Base-by-base conservation (phyloP, 164 flowering plant genomes). In the Magnolia officinalis region DNA sequence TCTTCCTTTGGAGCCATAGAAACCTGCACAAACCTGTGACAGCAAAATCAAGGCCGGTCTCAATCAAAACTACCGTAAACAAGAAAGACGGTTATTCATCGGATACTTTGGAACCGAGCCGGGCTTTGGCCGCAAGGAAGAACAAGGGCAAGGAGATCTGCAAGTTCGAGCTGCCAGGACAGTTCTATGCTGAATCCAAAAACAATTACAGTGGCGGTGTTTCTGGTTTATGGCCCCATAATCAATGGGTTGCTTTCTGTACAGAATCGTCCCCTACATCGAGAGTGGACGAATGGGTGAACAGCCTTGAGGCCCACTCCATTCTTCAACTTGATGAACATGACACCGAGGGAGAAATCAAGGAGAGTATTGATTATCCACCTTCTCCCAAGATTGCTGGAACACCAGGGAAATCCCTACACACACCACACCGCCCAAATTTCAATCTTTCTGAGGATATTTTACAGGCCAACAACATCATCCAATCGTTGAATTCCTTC, bases 1-100 rank as follows among this genome's bases (percentile, higher is more conserved):
- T 95, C 79, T 93, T 95, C 83, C 90, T 93, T 18, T 93, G 97
- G 98, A 93, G 97, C 83, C 98, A 95, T 75, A 81, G 97, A 76
- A 95, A 93, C 75, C 55, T 87, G 74, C 91, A 90, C 72, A 84
- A 78, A 68, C 75, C 83, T 72, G 82, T 78, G 80, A 79, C 83
- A 23, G 77, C 3, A 23, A 23, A 3, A 19, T 29, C 50, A 20
- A 72, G 20, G 75, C 79, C 5, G 67, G 73, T 73, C 20, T 52
- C 71, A 8, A 58, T 76, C 29, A 67, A 20, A 61, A 74, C 75
- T 63, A 58, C 73, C 29, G 61, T 80, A 29, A 90, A 90, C 67
- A 89, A 85, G 81, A 89, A 84, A 80, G 90, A 91, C 23, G 97
- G 98, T 29, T 95, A 95, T 80, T 84, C 84, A 45, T 95, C 98